phyloP scores from a whole-genome alignment of 2,329 filamentous ascomycete genomes.

The Dissoconium aciculare region DNA sequence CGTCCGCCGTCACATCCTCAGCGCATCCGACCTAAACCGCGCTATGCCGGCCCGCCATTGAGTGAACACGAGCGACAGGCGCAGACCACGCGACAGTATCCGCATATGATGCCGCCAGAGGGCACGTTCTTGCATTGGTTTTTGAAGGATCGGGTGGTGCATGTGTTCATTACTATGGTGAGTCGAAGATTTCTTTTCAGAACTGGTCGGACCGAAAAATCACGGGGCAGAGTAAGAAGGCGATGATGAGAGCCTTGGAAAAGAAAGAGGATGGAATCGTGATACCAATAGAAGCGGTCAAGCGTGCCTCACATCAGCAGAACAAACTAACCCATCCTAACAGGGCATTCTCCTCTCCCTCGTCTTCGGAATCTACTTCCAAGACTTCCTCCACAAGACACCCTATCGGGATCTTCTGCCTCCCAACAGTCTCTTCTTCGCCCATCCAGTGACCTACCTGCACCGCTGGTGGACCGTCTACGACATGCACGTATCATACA shows the following conservation, averaged over 20 bases:
- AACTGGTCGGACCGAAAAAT: no score
- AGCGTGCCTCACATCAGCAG: no score
- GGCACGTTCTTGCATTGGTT: slow-evolving; percentile 77
- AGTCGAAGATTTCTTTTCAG: slow-evolving; percentile 21
- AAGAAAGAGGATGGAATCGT: no score
- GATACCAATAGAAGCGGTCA: no score
- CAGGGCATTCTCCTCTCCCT: slow-evolving; percentile 55
- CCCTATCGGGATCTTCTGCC: slow-evolving; percentile 70
- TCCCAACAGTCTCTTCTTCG: slow-evolving; percentile 49
- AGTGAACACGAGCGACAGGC: slow-evolving; percentile 49
- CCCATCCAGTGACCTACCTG: slow-evolving; percentile 54
- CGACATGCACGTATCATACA: slow-evolving; percentile 59
- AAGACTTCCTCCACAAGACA: slow-evolving; percentile 65
- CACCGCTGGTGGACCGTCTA: slow-evolving; percentile 56
- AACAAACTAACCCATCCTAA: no score
- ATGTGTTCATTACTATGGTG: slow-evolving; percentile 75
- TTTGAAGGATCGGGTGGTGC: slow-evolving; percentile 59
- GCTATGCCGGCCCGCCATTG: slow-evolving; percentile 54
- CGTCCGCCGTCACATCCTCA: slow-evolving; percentile 80
- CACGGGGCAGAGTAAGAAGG: no score
- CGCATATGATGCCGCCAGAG: slow-evolving; percentile 72
- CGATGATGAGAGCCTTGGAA: no score
- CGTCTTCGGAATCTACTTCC: slow-evolving; percentile 56
- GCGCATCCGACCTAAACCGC: slow-evolving; percentile 44
- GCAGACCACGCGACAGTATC: slow-evolving; percentile 58